These are phyloP conservation scores for Leishmania braziliensis DNA, from an alignment of 208 protist species.

Conservation along the genomic window DNA sequence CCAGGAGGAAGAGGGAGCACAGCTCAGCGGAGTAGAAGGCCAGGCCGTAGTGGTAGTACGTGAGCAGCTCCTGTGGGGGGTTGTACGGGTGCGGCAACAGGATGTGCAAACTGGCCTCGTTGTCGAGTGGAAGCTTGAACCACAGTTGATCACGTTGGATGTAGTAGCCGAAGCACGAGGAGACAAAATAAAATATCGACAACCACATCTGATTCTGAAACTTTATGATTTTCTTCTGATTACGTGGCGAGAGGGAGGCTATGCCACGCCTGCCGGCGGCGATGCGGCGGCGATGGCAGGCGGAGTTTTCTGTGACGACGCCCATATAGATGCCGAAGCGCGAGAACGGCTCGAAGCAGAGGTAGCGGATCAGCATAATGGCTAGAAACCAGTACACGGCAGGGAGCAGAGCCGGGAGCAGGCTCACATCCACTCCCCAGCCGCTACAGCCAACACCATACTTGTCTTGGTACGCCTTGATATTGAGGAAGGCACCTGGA, in stretches of 20 bases:
- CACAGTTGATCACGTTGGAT: conserved; percentile 62
- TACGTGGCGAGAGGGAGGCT: conserved; percentile 30
- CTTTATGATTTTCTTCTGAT: conserved; percentile 53
- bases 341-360: conserved; percentile 39
- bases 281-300: conserved; percentile 21
- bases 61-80: conserved; percentile 34
- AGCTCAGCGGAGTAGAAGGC: conserved; percentile 74
- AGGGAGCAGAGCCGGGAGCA: conserved; percentile 35
- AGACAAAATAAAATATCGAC: conserved; percentile 55
- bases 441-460: conserved; percentile 31
- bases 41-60: conserved; percentile 73
- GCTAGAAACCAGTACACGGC: conserved; percentile 45
- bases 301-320: conserved; percentile 49
- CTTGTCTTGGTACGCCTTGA: conserved; percentile 30
- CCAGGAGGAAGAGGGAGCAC: conserved; percentile 53
- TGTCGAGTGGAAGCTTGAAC: conserved; percentile 53
- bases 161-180: conserved; percentile 54
- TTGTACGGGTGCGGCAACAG: conserved; percentile 66
- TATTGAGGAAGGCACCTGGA: conserved; percentile 26
- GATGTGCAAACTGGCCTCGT: conserved; percentile 33
- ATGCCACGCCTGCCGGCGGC: conserved; percentile 32
- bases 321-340: conserved; percentile 62
- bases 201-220: conserved; percentile 85
- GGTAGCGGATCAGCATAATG: conserved; percentile 60
- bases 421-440: conserved; percentile 47